Conservation (phyloP, 2,329 filamentous ascomycete genomes). For the Monosporascus sp. region DNA sequence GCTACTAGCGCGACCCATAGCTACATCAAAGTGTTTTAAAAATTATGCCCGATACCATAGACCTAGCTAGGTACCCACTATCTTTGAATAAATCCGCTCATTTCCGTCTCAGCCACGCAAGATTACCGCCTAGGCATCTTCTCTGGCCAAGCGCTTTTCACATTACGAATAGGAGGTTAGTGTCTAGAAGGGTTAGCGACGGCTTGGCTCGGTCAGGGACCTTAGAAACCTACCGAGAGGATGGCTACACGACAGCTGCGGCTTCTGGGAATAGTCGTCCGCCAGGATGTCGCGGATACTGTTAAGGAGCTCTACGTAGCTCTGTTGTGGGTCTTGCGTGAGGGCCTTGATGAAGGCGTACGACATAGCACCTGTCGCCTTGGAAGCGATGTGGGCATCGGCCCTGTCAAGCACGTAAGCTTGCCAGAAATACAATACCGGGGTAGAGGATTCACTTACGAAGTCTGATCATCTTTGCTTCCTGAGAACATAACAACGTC, state of each 20-base stretch:
- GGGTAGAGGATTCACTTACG: constrained; percentile 50
- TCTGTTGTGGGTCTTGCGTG: constrained; percentile 96
- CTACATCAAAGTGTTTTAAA: too few species aligned
- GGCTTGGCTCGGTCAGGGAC: not conserved
- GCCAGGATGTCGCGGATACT: constrained; percentile 90
- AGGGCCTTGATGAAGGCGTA: constrained; percentile 92
- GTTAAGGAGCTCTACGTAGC: constrained; percentile 94
- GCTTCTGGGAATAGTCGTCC: constrained; percentile 87
- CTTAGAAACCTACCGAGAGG: constrained; percentile 68
- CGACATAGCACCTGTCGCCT: constrained; percentile 96
- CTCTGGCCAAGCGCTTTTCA: constrained; percentile 19
- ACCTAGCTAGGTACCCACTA: too few species aligned
- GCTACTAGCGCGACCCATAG: too few species aligned
- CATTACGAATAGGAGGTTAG: constrained; percentile 59
- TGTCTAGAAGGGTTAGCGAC: constrained; percentile 40
- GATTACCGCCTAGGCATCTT: not conserved
- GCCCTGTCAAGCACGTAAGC: constrained; percentile 47
- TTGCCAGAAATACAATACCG: constrained; percentile 2
- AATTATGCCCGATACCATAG: too few species aligned
- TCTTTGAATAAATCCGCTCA: not conserved
- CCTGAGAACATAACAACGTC: constrained; percentile 98
- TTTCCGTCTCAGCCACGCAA: not conserved
- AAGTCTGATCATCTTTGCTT: constrained; percentile 94
- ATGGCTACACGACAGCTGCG: constrained; percentile 94
- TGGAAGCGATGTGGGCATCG: constrained; percentile 83